Evolutionary conservation across 257 asterid species (phyloP).

Genomic region (Ligustrum vulgare): DNA sequence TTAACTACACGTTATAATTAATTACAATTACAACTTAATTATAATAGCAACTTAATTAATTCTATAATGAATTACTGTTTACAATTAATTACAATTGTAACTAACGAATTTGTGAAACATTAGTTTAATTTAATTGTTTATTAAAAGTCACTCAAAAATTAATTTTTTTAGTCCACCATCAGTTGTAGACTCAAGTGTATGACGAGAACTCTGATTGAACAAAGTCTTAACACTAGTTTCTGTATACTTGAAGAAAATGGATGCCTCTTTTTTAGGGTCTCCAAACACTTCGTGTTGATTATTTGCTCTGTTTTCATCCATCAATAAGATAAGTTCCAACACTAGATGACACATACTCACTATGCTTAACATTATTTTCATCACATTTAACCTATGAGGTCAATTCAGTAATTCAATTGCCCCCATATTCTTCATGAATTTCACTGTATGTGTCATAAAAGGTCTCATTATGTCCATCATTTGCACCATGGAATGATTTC

Average conservation of each 20-base stretch:
- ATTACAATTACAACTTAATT: too few relatives aligned
- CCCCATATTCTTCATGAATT: conserved; percentile 20
- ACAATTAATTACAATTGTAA: too few relatives aligned
- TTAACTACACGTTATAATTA: too few relatives aligned
- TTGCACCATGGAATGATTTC: conserved; percentile 14
- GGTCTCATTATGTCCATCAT: conserved; percentile 28
- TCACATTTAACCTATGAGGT: conserved; percentile 11
- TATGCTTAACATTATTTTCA: conserved; percentile 15
- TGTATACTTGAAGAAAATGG: conserved; percentile 8
- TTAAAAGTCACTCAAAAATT: too few relatives aligned
- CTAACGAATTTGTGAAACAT: too few relatives aligned
- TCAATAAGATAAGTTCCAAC: conserved; percentile 27
- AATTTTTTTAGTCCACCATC: conserved; percentile 12
- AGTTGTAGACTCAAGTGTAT: conserved; percentile 18
- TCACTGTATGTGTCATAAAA: conserved; percentile 29
- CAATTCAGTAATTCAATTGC: conserved; percentile 19
- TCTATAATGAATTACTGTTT: too few relatives aligned
- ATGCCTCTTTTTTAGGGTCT: conserved; percentile 27
- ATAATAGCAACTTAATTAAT: too few relatives aligned
- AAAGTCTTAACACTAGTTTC: conserved; percentile 24
- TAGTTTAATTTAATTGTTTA: too few relatives aligned
- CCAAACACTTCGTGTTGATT: conserved; percentile 26
- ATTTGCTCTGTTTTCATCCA: conserved; percentile 23
- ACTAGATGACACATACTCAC: conserved; percentile 20
- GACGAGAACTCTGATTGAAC: conserved; percentile 20